Base-by-base conservation (phyloP, 129 eudicot genomes). In the Scalesia atractyloides region DNA sequence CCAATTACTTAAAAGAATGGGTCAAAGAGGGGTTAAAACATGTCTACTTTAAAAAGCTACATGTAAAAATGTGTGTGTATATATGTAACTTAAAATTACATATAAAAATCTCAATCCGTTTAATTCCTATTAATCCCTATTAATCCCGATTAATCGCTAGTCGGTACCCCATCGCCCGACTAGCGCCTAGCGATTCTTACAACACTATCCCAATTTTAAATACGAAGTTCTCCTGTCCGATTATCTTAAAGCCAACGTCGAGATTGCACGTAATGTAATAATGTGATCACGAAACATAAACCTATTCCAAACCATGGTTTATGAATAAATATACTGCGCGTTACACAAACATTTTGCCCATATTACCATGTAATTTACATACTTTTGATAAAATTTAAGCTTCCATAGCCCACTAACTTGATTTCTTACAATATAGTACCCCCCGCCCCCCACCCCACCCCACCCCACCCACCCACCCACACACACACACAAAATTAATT, bases 241-340 rank as follows among this genome's bases (percentile, higher is more conserved):
- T 11, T 12, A 58, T 58, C 64, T 13, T 58, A 58, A 58, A 59
- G 17, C 18, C 50, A 30, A 5, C 34, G 26, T 44, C 26, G 19
- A 43, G 24, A 54, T 11, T 72, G 58, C 9, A 26, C 43, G 15
- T 14, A 16, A 41, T 41, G 11, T 2, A 8, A 41, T 41, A 41
- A 24, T 43, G 57, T 72, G 76, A 58, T 43, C 16, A 56, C 12
- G 41, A 39, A 49, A 51, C 62, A 52, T 53, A 20, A 37, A 43
- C 56, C 58, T 58, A 4, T 7, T 22, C 54, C 75, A 41, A 70
- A 14, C 11, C 73, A 50, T 50, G 51, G 47, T 9, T 26, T 30
- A 48, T 51, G 24, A 53, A 53, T 30, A 30, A 30, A 30, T 30
- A 30, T 30, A 30, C 34, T 30, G 34, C 2, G 33, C 17, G 15